phyloP scores from a whole-genome alignment of 1,284 basidiomycete genomes.

The Austroboletus olivaceoglutinosus region DNA sequence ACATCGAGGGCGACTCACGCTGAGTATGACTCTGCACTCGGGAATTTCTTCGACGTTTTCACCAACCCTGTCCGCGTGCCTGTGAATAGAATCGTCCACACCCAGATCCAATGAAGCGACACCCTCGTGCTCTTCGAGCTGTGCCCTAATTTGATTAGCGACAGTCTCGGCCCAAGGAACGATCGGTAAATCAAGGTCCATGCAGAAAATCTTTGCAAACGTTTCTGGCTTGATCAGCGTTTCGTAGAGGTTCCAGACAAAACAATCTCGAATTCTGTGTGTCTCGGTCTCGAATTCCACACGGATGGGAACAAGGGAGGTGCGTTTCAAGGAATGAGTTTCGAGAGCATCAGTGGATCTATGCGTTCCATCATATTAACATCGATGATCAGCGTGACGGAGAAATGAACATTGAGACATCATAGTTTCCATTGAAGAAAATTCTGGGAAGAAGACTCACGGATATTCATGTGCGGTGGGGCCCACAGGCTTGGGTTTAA shows the following conservation, averaged over 20 bases:
- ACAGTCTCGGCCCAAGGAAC: conserved; percentile 74
- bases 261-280: conserved; percentile 90
- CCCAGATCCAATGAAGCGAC: conserved; percentile 77
- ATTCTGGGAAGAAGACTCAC: conserved; percentile 46
- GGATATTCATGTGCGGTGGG: conserved; percentile 67
- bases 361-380: conserved; percentile 19
- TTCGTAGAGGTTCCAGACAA: conserved; percentile 95
- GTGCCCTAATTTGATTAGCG: conserved; percentile 83
- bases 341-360: conserved; percentile 70
- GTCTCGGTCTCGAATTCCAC: conserved; percentile 94
- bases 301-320: conserved; percentile 85
- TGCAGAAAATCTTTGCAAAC: conserved; percentile 85
- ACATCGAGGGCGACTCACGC: conserved; percentile 53
- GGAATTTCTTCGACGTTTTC: conserved; percentile 61
- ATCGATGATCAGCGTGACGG: conserved; percentile 11
- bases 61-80: conserved; percentile 22
- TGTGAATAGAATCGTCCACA: conserved; percentile 56
- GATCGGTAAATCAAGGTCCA: conserved; percentile 79
- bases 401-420: conserved; percentile 18
- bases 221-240: conserved; percentile 75
- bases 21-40: conserved; percentile 87
- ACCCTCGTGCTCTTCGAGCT: conserved; percentile 85
- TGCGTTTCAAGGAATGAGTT: conserved; percentile 59
- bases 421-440: conserved; percentile 12
- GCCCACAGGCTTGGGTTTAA: conserved; percentile 58